Evolutionary conservation across 768 basidiomycete genomes (phyloP).

Genomic region (Butyriboletus loyo): DNA sequence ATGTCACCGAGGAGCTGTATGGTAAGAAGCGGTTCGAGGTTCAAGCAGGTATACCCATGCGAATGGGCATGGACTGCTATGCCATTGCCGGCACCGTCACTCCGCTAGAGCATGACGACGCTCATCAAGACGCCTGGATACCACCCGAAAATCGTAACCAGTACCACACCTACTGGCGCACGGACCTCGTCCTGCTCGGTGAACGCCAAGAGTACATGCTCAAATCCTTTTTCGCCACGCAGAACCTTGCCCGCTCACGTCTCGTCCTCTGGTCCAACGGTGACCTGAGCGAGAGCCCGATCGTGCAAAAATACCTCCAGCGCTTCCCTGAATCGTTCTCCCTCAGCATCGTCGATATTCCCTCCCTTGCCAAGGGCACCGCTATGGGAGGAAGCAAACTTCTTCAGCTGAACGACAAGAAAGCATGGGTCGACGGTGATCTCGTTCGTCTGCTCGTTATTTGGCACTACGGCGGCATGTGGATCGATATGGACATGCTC

Average conservation of each 20-base stretch:
- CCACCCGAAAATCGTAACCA: conserved; percentile 49
- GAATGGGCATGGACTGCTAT: conserved; percentile 86
- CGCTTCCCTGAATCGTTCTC: conserved; percentile 71
- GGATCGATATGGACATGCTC: conserved; percentile 97
- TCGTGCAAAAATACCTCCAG: conserved; percentile 57
- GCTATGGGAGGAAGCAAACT: conserved; percentile 62
- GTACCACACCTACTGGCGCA: conserved; percentile 94
- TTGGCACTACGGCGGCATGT: conserved; percentile 89
- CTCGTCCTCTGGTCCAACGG: conserved; percentile 94
- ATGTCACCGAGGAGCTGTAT: conserved; percentile 59
- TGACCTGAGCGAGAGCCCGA: conserved; percentile 52
- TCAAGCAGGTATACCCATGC: conserved; percentile 76
- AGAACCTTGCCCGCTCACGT: conserved; percentile 60
- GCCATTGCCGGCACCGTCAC: conserved; percentile 83
- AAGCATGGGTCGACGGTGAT: conserved; percentile 95
- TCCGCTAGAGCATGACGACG: conserved; percentile 11
- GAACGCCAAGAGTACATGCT: conserved; percentile 86
- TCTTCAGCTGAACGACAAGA: conserved; percentile 61
- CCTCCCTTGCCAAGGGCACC: conserved; percentile 68
- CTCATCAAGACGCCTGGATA: conserved; percentile 13
- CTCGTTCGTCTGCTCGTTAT: conserved; percentile 82
- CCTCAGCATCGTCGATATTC: conserved; percentile 65
- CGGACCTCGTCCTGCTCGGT: conserved; percentile 76
- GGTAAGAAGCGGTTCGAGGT: conserved; percentile 67
- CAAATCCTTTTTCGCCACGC: conserved; percentile 91